A percentile compares a stretch with the other conserved stretches of the same genome.
Evolutionary conservation across 2,329 filamentous ascomycete genomes (phyloP).

Genomic region (Fusarium algeriense): DNA sequence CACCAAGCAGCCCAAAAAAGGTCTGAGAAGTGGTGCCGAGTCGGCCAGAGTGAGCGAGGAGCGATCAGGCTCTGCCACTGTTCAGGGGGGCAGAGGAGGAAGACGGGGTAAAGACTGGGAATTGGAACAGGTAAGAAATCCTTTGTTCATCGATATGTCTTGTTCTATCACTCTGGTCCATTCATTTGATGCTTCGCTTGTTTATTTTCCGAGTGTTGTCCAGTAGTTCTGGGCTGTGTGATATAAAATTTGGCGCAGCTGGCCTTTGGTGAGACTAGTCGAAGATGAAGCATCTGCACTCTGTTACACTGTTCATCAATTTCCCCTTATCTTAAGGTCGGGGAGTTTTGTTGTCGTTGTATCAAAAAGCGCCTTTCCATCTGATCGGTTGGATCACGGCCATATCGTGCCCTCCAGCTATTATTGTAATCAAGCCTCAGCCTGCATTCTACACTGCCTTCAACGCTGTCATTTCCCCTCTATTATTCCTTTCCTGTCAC

Average conservation of each 20-base stretch:
- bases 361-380: not conserved
- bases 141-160: constrained; percentile 8
- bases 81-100: constrained; percentile 74
- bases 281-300: constrained; percentile 1
- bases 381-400: not conserved
- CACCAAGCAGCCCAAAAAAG: constrained; percentile 67
- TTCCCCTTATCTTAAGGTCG: not conserved
- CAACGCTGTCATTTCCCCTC: constrained; percentile 10
- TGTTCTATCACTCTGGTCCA: not conserved
- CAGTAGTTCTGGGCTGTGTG: constrained; percentile 24
- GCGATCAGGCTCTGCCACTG: constrained; percentile 69
- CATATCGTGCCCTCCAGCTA: constrained; percentile 2
- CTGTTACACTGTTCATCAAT: constrained; percentile 7
- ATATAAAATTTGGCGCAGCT: not conserved
- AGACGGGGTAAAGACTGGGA: constrained; percentile 84
- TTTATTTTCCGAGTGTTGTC: not conserved
- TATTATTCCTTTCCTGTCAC: constrained; percentile 16
- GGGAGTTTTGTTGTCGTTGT: not conserved
- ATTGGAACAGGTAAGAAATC: constrained; percentile 77
- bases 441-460: not conserved
- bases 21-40: constrained; percentile 56
- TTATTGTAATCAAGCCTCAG: constrained; percentile 10
- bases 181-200: not conserved
- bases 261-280: constrained; percentile 3
- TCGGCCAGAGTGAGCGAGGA: constrained; percentile 81